Evolutionary conservation across 2,329 filamentous ascomycete genomes (phyloP).

Genomic region (Fusarium nygamai): DNA sequence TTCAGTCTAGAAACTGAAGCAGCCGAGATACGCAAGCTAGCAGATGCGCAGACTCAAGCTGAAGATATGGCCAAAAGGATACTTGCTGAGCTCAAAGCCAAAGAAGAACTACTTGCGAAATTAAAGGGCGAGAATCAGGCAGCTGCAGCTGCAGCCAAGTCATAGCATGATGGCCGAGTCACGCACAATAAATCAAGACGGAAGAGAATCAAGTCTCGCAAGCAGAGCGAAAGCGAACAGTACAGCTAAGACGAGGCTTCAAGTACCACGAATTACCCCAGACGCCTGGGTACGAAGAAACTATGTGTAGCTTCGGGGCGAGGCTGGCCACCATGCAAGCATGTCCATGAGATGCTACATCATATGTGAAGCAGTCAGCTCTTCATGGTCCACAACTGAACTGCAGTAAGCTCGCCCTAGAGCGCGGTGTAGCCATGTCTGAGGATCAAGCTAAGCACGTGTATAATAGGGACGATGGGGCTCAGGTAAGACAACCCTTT

Average conservation of each 20-base stretch:
- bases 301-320: background rate
- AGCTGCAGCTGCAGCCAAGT: constrained; percentile 47
- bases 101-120: constrained; percentile 69
- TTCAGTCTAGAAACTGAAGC: constrained; percentile 78
- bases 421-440: background rate
- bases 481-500: background rate
- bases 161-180: constrained; percentile 36
- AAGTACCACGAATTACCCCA: background rate
- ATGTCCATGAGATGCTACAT: background rate
- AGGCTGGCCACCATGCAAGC: background rate
- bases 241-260: background rate
- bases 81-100: constrained; percentile 69
- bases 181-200: constrained; percentile 1
- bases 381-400: background rate
- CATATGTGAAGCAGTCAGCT: background rate
- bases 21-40: constrained; percentile 68
- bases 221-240: background rate
- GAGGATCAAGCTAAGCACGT: background rate
- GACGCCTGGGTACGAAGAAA: background rate
- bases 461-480: background rate
- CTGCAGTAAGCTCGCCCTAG: background rate
- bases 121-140: constrained; percentile 69
- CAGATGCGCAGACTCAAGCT: constrained; percentile 72
- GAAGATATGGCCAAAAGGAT: constrained; percentile 68
- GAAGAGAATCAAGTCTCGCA: background rate